Evolutionary conservation across 140 eudicot species (phyloP), one percentile per base, ranked within the genome.

Genomic region (Oenanthe javanica): DNA sequence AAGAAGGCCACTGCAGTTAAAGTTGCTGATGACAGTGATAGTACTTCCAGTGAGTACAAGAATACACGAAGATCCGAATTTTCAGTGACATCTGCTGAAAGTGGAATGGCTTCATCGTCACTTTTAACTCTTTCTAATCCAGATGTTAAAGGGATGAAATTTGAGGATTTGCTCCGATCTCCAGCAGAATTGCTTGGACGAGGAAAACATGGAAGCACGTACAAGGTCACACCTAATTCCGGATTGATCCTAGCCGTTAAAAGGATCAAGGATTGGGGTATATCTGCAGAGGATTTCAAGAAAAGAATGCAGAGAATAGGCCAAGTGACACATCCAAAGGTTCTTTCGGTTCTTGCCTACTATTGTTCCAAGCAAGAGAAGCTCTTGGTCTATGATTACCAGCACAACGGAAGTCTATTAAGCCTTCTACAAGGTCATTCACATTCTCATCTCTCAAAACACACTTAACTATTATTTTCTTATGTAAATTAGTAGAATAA

Each of bases 291-390:
- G 42, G 13, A 67, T 67, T 67, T 67, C 46, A 67, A 67, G 46
- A 67, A 67, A 36, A 67, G 73, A 67, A 67, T 67, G 73, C 73
- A 67, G 46, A 67, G 46, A 14, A 25, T 67, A 67, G 42, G 73
- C 45, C 43, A 67, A 67, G 73, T 67, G 42, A 36, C 73, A 67
- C 73, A 67, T 67, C 73, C 45, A 67, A 67, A 67, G 36, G 46
- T 67, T 67, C 73, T 67, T 31, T 14, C 43, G 0, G 46, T 71
- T 71, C 48, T 71, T 16, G 97, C 95, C 3, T 90, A 88, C 83
- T 92, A 92, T 70, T 92, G 90, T 76, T 92, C 97, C 69, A 87
- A 86, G 75, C 90, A 86, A 80, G 97, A 92, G 82, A 90, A 90
- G 83, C 90, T 92, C 64, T 77, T 92, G 40, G 96, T 92, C 69